Conservation (phyloP, 1,139 yeast species). For the Blastobotrys indianensis region DNA sequence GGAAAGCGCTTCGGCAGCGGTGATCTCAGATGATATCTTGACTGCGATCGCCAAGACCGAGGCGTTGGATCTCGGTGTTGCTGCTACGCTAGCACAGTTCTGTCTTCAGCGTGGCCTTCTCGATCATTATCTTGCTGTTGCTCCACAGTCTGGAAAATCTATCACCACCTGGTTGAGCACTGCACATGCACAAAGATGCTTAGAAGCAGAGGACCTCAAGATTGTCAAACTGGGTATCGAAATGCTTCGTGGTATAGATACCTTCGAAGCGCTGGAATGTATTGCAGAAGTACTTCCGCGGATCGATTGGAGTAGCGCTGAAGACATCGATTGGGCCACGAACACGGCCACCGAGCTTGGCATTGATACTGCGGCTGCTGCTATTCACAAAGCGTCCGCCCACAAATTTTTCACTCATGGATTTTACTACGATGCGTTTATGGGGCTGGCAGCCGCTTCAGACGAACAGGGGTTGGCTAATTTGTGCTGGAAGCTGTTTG, state of each 20-base stretch:
- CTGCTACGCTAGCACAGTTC: conserved; percentile 59
- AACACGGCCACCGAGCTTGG: conserved; percentile 46
- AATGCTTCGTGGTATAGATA: conserved; percentile 19
- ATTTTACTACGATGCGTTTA: conserved; percentile 55
- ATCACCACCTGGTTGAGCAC: conserved; percentile 19
- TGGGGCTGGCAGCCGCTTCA: conserved; percentile 60
- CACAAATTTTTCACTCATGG: conserved; percentile 25
- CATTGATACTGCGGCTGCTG: conserved; percentile 22
- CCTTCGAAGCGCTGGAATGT: conserved; percentile 37
- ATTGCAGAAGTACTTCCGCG: conserved; percentile 59
- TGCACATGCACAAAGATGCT: conserved; percentile 25
- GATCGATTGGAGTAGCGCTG: conserved; percentile 50
- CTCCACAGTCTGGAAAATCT: conserved; percentile 11
- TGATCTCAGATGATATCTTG: conserved; percentile 53
- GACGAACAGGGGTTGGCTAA: conserved; percentile 42
- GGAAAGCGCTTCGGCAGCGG: conserved; percentile 58
- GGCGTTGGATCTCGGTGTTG: conserved; percentile 57
- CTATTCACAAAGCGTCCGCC: conserved; percentile 23
- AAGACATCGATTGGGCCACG: conserved; percentile 76
- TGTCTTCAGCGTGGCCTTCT: conserved; percentile 62
- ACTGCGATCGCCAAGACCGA: conserved; percentile 58
- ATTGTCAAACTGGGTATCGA: conserved; percentile 23
- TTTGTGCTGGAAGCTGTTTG: conserved; percentile 50
- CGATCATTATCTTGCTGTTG: conserved; percentile 36
- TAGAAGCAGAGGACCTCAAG: conserved; percentile 11